Evolutionary conservation across 345 rosid genomes (phyloP), one percentile per base, ranked within the genome.

Genomic region (Microcos paniculata): DNA sequence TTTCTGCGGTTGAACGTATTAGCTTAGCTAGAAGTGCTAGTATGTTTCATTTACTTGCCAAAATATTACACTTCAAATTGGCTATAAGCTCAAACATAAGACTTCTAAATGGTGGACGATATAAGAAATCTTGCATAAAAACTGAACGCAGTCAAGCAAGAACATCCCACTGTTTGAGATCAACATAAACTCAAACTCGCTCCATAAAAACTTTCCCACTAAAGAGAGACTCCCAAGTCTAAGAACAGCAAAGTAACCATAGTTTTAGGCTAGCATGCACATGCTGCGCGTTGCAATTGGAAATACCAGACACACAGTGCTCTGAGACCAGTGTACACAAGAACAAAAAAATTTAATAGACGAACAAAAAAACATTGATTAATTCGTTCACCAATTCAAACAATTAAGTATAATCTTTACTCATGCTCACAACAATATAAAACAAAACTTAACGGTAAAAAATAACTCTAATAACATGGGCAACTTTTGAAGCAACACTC

Each of bases 361-460:
- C 30, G 5, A 24, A 26, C 16, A 65, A 62, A 46, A 11, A 74
- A 31, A 26, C 12, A 33, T 38, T 3, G 42, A 66, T 49, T 77
- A 70, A 77, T 81, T 81, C 5, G 48, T 55, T 81, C 21, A 71
- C 40, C 62, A 43, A 56, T 71, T 57, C 58, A 62, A 81, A 74
- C 76, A 81, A 78, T 74, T 35, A 35, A 2, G n/a, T 12, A 63
- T 38, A 63, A 67, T 13, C 59, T 46, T 19, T 53, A 40, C n/a
- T 42, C 46, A 49, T 8, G 62, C n/a, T 46, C 59, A 30, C 23
- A 38, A 31, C 62, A 51, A 61, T n/a, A 59, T 30, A 31, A 58
- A 68, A 7, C 14, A 76, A 69, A 45, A 59, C 5, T 24, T 6
- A 6, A 14, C 21, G 5, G 40, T 8, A 49, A 65, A 38, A 65